Evolutionary conservation across 306 rosid genomes (phyloP).

Genomic region (Quercus rubra): DNA sequence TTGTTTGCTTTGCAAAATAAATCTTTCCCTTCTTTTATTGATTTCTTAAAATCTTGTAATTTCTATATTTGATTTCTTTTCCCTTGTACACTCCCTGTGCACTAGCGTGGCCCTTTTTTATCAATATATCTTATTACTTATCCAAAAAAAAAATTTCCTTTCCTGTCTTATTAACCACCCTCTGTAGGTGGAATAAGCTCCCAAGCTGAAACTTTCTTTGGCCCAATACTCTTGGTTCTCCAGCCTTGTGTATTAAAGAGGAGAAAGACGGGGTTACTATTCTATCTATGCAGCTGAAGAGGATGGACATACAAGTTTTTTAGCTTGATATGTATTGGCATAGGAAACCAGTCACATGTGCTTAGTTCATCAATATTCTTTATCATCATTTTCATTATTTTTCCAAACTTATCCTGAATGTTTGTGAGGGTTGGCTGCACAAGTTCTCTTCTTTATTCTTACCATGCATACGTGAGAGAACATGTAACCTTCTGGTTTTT

Average conservation of each 20-base stretch:
- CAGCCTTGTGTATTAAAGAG: background rate
- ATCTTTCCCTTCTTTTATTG: no score
- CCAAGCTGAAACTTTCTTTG: background rate
- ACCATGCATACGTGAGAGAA: background rate
- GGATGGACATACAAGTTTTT: background rate
- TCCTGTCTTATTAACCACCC: background rate
- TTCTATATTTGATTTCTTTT: no score
- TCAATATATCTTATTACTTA: no score
- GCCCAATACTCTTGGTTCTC: background rate
- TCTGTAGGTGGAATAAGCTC: background rate
- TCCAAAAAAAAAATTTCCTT: background rate
- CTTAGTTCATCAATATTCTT: background rate
- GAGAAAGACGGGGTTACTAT: background rate
- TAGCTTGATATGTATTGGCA: background rate
- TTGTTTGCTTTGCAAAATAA: no score
- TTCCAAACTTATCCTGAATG: background rate
- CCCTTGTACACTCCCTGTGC: no score
- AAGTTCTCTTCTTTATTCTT: background rate
- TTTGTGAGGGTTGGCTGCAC: background rate
- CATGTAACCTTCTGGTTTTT: background rate
- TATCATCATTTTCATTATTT: background rate
- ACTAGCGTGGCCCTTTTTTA: no score
- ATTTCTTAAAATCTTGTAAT: no score
- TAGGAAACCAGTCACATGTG: background rate
- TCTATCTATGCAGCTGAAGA: background rate